Conservation (phyloP, 2,329 filamentous ascomycete genomes). For the Aspergillus novofumigatus region DNA sequence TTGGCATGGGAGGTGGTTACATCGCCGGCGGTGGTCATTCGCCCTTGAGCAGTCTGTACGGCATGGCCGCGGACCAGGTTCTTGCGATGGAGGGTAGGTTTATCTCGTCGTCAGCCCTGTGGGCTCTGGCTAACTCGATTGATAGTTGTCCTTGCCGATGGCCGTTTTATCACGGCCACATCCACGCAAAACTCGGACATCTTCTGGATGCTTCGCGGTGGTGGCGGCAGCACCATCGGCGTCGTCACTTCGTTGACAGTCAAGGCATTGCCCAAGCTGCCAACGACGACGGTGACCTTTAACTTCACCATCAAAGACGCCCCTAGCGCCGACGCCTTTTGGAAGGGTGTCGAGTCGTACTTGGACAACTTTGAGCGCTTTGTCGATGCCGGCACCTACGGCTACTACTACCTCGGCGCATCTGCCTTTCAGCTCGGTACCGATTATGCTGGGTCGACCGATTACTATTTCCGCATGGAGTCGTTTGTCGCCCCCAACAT, state of each 20-base stretch:
- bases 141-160: constrained; percentile 20
- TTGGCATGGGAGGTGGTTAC: constrained; percentile 58
- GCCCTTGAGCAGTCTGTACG: constrained; percentile 49
- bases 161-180: constrained; percentile 23
- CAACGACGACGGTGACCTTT: constrained; percentile 25
- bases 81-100: constrained; percentile 16
- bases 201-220: constrained; percentile 61
- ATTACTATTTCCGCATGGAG: constrained; percentile 24
- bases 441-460: constrained; percentile 20
- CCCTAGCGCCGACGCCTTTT: constrained; percentile 23
- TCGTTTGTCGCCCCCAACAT: constrained; percentile 23
- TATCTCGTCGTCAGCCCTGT: no score
- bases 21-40: constrained; percentile 59
- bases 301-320: constrained; percentile 22
- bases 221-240: constrained; percentile 49
- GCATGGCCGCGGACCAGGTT: constrained; percentile 43
- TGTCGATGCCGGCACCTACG: constrained; percentile 29
- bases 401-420: constrained; percentile 27
- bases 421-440: constrained; percentile 32
- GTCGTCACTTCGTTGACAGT: constrained; percentile 28
- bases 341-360: constrained; percentile 24
- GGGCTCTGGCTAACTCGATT: no score
- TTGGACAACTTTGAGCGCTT: constrained; percentile 22
- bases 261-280: constrained; percentile 23
- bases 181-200: constrained; percentile 49